Evolutionary conservation across 163 green algal genomes (phyloP).

Genomic region (Volvox carteri): DNA sequence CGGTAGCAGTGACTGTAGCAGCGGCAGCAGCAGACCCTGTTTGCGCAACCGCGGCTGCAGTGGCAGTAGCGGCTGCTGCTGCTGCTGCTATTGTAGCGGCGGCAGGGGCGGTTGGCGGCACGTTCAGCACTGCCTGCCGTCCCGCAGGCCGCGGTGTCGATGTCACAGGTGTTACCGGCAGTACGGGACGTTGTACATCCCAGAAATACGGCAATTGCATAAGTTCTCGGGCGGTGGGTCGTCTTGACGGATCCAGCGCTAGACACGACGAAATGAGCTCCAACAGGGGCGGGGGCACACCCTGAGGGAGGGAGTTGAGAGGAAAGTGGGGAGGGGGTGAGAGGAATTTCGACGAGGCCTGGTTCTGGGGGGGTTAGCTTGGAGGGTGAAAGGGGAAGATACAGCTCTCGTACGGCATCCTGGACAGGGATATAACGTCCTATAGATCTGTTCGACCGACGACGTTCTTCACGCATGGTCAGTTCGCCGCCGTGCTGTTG

Average conservation of each 20-base stretch:
- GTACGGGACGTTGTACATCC: neutral
- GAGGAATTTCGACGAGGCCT: too few species aligned
- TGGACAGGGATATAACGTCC: too few species aligned
- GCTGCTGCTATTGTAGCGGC: neutral
- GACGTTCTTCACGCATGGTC: too few species aligned
- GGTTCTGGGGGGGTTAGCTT: too few species aligned
- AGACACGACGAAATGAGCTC: slow-evolving; percentile 23
- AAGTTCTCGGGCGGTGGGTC: slow-evolving; percentile 8
- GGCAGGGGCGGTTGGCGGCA: neutral
- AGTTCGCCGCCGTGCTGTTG: too few species aligned
- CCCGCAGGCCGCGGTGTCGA: neutral
- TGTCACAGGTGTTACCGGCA: neutral
- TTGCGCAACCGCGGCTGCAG: neutral
- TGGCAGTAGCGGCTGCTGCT: too few species aligned
- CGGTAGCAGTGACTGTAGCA: neutral
- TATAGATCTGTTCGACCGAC: too few species aligned
- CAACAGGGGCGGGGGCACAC: neutral
- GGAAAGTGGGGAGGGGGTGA: neutral
- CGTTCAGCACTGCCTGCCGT: neutral
- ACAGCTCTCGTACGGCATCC: too few species aligned
- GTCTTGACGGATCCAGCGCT: neutral
- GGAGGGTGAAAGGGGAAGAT: too few species aligned
- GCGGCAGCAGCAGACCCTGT: neutral
- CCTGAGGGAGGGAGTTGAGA: neutral
- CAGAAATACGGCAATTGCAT: slow-evolving; percentile 48